Evolutionary conservation across 1,284 basidiomycete genomes (phyloP), one percentile per base, ranked within the genome.

Genomic region (Marasmius oreades): DNA sequence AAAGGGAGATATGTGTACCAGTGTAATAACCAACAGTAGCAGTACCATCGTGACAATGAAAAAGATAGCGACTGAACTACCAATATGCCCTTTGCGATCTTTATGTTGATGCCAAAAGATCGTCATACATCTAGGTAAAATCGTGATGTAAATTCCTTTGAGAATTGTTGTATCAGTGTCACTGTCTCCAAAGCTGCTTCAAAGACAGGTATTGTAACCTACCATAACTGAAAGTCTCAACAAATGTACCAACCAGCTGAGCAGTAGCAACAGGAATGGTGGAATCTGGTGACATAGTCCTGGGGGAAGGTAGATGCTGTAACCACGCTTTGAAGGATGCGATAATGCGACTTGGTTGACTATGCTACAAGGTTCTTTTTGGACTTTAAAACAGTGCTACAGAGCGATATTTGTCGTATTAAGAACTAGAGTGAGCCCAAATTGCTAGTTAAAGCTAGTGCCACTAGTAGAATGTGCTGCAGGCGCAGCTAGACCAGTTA

Each of bases 1-100:
- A 12, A n/a, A 23, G 20, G 2, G 20, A 23, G 44, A n/a, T 23
- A 11, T 3, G 10, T 23, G 11, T 42, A 53, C 52, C 52, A 44
- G 24, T 3, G 52, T 53, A 24, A 53, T 53, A n/a, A 53, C 23
- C 24, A 53, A 24, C 5, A 53, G 28, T 14, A 39, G 26, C 18
- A 53, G 8, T 12, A 53, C 5, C 52, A 53, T 53, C 36, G 52
- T 53, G 6, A 23, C 39, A 22, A 24, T 22, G 14, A 53, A 53
- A 16, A 44, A 53, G n/a, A 53, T 39, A 6, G 8, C 16, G 22
- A 37, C 16, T 14, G 31, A 14, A 1, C 7, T 44, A 18, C 24
- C 31, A 33, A 53, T 18, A 5, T 31, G 4, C 10, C 28, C 28
- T 10, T 31, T 31, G 28, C 16, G 10, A 14, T 31, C 36, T 31